Evolutionary conservation across 345 rosid genomes (phyloP), one percentile per base, ranked within the genome.

Genomic region (Lumnitzera racemosa): DNA sequence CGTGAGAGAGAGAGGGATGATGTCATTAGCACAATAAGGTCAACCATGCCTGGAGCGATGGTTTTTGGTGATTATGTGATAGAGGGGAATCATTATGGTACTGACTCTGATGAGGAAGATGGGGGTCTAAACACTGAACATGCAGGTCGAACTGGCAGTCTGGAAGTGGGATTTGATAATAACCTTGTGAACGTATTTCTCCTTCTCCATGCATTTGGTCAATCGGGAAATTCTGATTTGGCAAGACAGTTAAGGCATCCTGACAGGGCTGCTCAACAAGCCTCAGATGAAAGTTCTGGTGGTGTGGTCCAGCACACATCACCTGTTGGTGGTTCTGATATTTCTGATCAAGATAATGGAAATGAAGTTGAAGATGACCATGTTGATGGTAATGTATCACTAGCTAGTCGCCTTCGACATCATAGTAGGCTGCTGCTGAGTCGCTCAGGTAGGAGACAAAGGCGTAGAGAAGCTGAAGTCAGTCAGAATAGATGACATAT

Each of bases 11-110:
- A 83, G 62, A 65, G 82, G 67, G 68, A 67, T 52, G 95, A 91
- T 47, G 91, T 84, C 48, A 88, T 88, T 60, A 84, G 90, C 64
- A 83, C 87, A 24, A 71, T 86, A 11, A 80, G 84, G 78, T 91
- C 92, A 15, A 83, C 95, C 13, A 80, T 78, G 0, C 91, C 96
- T 2, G 95, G 91, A 51, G 96, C 95, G 43, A 53, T 84, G 55
- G 85, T 91, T 54, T 51, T 89, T 50, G 98, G 96, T 36, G 96
- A 91, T 74, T 91, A 86, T 66, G 98, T 91, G 73, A 82, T 91
- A 20, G 96, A 91, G 71, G 87, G 88, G 15, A 78, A 75, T 13
- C 69, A 67, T 58, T 69, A 24, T 58, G 84, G 53, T 61, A 51
- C 65, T 57, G 78, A 64, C 59, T 74, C 72, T 55, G 82, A 80